Evolutionary conservation across 1,284 basidiomycete species (phyloP).

Genomic region (Sanghuangporus weigelae): DNA sequence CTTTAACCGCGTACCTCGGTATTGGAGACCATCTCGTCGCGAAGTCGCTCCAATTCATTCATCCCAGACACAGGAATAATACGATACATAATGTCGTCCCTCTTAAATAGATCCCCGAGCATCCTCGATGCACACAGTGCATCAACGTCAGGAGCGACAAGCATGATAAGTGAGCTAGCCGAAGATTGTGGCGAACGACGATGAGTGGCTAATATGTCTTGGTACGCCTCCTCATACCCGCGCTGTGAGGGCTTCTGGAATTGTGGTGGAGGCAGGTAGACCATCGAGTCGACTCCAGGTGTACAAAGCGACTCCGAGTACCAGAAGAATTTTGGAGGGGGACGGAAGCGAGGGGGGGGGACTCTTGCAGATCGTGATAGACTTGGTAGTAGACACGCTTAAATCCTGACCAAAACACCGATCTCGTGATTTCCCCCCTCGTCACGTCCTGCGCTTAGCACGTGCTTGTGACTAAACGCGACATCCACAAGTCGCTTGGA

Average conservation of each 20-base stretch:
- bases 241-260: slow-evolving; percentile 47
- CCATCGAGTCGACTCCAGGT: slow-evolving; percentile 40
- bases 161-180: slow-evolving; percentile 77
- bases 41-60: slow-evolving; percentile 61
- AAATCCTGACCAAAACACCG: not conserved
- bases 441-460: not conserved
- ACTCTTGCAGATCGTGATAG: not conserved
- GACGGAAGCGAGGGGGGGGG: not conserved
- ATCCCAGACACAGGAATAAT: slow-evolving; percentile 91
- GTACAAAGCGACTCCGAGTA: not conserved
- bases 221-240: slow-evolving; percentile 80
- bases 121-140: slow-evolving; percentile 87
- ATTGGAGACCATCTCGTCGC: slow-evolving; percentile 63
- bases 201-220: slow-evolving; percentile 65
- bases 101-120: slow-evolving; percentile 84
- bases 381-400: not conserved
- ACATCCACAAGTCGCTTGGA: not conserved
- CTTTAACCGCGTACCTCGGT: slow-evolving; percentile 54
- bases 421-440: not conserved
- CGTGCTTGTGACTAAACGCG: not conserved
- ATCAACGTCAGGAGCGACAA: slow-evolving; percentile 88
- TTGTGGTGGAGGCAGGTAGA: slow-evolving; percentile 65
- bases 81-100: slow-evolving; percentile 91
- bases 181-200: slow-evolving; percentile 72
- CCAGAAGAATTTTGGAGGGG: not conserved